Conservation (phyloP, 1,284 basidiomycete genomes). For the Ganoderma resinaceum region DNA sequence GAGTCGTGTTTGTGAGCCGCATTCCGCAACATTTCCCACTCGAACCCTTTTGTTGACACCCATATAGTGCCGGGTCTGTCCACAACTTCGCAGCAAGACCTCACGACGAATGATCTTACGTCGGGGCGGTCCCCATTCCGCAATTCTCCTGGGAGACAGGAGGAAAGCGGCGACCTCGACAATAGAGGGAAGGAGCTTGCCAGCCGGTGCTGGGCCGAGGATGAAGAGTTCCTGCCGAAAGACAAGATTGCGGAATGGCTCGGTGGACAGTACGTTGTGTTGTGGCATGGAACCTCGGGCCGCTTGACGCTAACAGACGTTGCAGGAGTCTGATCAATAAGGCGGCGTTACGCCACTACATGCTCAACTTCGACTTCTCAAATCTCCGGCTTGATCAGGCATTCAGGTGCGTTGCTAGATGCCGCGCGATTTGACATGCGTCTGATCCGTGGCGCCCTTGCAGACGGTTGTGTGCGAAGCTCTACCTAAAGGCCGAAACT, state of each 20-base stretch:
- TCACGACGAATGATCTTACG: constrained; percentile 53
- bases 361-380: constrained; percentile 90
- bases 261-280: constrained; percentile 78
- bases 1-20: constrained; percentile 51
- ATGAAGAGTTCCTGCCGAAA: constrained; percentile 81
- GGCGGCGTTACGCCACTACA: constrained; percentile 79
- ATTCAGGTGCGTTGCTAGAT: constrained; percentile 69
- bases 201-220: constrained; percentile 85
- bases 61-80: constrained; percentile 38
- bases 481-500: constrained; percentile 95
- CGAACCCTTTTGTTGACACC: constrained; percentile 27
- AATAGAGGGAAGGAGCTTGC: constrained; percentile 78
- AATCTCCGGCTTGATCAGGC: constrained; percentile 86
- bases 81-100: constrained; percentile 59
- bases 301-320: constrained; percentile 26
- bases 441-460: constrained; percentile 27
- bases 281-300: constrained; percentile 4
- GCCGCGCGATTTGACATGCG: not conserved
- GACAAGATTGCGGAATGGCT: constrained; percentile 98
- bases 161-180: constrained; percentile 66
- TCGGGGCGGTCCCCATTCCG: constrained; percentile 52
- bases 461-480: constrained; percentile 88
- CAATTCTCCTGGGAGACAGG: constrained; percentile 51
- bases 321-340: constrained; percentile 79
- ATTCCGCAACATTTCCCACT: constrained; percentile 26